These are phyloP conservation scores for Akanthomyces lecanii DNA, from an alignment of 2,329 filamentous ascomycete species.

Conservation along the genomic window DNA sequence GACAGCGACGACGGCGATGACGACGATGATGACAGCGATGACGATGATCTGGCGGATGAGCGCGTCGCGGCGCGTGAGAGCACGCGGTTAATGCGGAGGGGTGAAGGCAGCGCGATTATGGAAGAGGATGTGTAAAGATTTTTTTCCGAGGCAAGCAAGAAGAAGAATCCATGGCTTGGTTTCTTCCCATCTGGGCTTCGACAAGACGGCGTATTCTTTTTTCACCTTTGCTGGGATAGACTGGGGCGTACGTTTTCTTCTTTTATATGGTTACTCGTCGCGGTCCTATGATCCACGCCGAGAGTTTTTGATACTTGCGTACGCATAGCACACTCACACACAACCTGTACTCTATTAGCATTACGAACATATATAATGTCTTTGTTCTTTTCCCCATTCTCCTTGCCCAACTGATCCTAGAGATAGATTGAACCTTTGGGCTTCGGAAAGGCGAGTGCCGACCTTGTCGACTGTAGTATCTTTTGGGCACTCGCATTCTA, in stretches of 20 bases:
- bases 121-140: conserved; percentile 5
- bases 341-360: not conserved
- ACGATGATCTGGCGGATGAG: conserved; percentile 24
- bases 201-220: not conserved
- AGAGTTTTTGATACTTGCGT: not conserved
- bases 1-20: conserved; percentile 36
- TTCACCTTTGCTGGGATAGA: not conserved
- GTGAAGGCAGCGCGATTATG: not conserved
- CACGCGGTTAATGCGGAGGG: not conserved
- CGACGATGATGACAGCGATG: conserved; percentile 33
- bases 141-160: not conserved
- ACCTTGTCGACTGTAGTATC: no score
- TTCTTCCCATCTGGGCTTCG: no score
- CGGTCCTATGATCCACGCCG: not conserved
- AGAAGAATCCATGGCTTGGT: not conserved
- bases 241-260: not conserved
- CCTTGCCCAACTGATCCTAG: no score
- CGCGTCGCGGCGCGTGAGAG: conserved; percentile 15
- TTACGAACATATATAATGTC: not conserved
- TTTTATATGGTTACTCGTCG: not conserved
- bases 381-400: not conserved
- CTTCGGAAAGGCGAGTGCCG: no score
- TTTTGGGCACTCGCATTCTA: no score
- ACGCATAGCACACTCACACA: not conserved
- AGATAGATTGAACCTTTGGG: no score